Base-by-base conservation (phyloP, 1,284 basidiomycete species). In the Rhodotorula sp. region DNA sequence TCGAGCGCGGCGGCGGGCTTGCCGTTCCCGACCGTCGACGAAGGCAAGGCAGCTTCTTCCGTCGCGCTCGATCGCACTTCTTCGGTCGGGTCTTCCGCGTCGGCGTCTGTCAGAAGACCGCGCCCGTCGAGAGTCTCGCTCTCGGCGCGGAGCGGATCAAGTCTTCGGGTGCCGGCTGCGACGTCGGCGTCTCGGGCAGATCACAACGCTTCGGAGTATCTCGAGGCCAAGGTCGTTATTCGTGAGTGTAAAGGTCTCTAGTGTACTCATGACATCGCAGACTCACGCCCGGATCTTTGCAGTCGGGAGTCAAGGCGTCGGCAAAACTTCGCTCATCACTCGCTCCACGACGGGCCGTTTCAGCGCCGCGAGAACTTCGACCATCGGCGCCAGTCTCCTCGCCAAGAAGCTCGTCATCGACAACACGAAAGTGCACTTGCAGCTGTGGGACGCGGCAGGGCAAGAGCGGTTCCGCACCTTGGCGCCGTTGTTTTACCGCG, bases 401-500 rank as follows among this genome's bases (percentile, higher is more conserved):
- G 92, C 93, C 65, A 95, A 97, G 86, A 97, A 97, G 84, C 89
- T 95, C 57, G 87, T 88, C 78, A 87, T 97, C 77, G 88, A 93
- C 76, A 93, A 91, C 59, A 86, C 91, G 76, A 91, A 92, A 80
- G 93, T 98, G 26, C 89, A 93, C 65, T 79, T 87, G 49, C 86
- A 87, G 78, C 83, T 87, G 21, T 97, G 94, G 94, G 94, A 98
- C 81, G 97, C 95, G 65, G 95, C 95, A 57, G 95, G 95, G n/a
- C 94, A 97, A 85, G 95, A 98, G 85, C 85, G 93, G 63, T 97
- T 97, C 83, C 87, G 94, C 75, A 92, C 90, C 79, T 94, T 97
- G 91, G 74, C 94, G 78, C 95, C 95, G 70, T 97, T 99, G 91
- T 99, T 99, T 86, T 98, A 98, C 86, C 90, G 97, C 81, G 96